A percentile compares a stretch with the other conserved stretches of the same genome.
These are phyloP conservation scores for Trichodelitschia bisporula DNA, from an alignment of 495 filamentous ascomycete genomes.

Conservation along the genomic window DNA sequence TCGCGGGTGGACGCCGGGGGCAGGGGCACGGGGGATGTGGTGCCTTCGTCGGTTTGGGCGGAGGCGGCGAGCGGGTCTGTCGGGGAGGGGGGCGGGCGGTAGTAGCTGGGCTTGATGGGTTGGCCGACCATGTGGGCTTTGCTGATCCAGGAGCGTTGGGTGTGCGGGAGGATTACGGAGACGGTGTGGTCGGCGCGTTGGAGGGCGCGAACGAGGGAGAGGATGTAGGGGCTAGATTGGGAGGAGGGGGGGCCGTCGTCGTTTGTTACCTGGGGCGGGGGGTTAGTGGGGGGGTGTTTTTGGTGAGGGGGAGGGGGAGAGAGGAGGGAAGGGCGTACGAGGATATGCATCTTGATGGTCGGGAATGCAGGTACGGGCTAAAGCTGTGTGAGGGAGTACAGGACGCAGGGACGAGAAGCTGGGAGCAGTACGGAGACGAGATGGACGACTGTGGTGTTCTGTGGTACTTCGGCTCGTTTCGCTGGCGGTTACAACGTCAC, in stretches of 20 bases:
- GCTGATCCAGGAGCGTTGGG: slow-evolving; percentile 90
- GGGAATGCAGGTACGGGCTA: too few relatives aligned
- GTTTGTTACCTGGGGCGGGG: slow-evolving; percentile 39
- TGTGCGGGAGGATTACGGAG: slow-evolving; percentile 72
- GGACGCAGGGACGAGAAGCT: neutral
- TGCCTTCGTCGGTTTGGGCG: slow-evolving; percentile 45
- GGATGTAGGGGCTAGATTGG: slow-evolving; percentile 78
- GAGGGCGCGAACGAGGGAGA: slow-evolving; percentile 57
- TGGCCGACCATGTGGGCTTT: slow-evolving; percentile 87
- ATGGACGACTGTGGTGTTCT: too few relatives aligned
- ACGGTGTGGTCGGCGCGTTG: slow-evolving; percentile 58
- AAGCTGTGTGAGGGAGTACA: neutral
- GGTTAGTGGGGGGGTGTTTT: slow-evolving; percentile 1
- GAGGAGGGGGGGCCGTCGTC: slow-evolving; percentile 90
- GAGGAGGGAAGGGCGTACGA: slow-evolving; percentile 3
- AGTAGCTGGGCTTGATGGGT: slow-evolving; percentile 70
- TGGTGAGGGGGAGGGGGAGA: slow-evolving; percentile 1
- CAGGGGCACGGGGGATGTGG: slow-evolving; percentile 29
- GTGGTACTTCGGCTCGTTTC: too few relatives aligned
- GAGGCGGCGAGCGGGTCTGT: slow-evolving; percentile 21
- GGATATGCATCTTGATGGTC: slow-evolving; percentile 10
- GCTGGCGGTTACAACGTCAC: too few relatives aligned
- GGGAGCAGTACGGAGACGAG: too few relatives aligned
- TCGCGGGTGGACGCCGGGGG: slow-evolving; percentile 27
- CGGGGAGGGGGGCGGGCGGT: slow-evolving; percentile 28